Base-by-base conservation (phyloP, 805 yeast genomes). In the Spathaspora hagerdaliae region DNA sequence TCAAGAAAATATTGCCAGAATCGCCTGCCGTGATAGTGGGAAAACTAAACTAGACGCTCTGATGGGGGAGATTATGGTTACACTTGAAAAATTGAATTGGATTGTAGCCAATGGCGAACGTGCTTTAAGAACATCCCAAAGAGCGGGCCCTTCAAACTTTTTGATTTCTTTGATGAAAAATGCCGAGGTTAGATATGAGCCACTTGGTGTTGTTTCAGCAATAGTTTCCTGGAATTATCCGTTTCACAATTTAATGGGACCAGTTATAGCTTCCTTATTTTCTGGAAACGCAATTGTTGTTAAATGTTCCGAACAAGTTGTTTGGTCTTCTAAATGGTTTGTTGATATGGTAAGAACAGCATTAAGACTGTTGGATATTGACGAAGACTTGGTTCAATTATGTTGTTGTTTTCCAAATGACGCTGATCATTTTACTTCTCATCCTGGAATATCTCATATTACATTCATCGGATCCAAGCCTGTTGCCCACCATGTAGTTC, bases 181-280 rank as follows among this genome's bases (percentile, higher is more conserved):
- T 45, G 98, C 97, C 4, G 94, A 92, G 65, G 92, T 94, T 13
- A 75, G 95, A 51, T 94, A 94, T 63, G 96, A 91, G 63, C 98
- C 99, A 0, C 65, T 92, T 45, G 94, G 94, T 6, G 86, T 84
- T 11, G 92, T 92, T 26, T 78, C 95, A 7, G 96, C 98, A 0
- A 73, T 94, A 49, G 88, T 94, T 1, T 87, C 96, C 3, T 94
- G 99, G 99, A 94, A 94, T 60, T 94, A 94, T 62, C 99, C 99
- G 0, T 83, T 94, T 64, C 99, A 94, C 63, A 94, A 94, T 64
- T 69, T 91, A 42, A 67, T 94, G 74, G 97, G 97, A 2, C 99
- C 99, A 1, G 74, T 94, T 1, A 82, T 91, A 46, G 95, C 98
- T 2, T 80, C 92, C 1, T 64, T 94, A 26, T 88, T 91, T 60